phyloP scores from a whole-genome alignment of 1,284 basidiomycete species.

The Hemileia vastatrix region DNA sequence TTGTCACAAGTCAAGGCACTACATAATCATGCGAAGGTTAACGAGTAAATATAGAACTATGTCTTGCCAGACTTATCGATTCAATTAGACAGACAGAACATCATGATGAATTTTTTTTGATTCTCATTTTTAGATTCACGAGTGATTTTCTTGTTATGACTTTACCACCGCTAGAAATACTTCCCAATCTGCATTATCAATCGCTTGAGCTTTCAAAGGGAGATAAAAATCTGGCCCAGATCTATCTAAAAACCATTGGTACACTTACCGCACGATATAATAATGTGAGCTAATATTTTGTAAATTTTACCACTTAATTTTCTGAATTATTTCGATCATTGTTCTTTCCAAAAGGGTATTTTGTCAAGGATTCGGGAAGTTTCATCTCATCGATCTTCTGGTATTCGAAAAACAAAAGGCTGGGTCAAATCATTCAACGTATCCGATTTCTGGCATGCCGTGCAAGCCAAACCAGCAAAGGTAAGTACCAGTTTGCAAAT shows the following conservation, averaged over 20 bases:
- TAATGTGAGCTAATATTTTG: neutral
- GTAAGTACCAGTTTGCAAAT: neutral
- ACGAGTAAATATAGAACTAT: no score
- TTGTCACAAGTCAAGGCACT: no score
- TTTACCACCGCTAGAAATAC: constrained; percentile 10
- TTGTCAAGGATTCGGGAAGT: neutral
- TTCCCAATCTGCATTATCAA: constrained; percentile 18
- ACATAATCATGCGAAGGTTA: no score
- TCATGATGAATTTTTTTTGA: no score
- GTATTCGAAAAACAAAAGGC: no score
- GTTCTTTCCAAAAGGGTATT: neutral
- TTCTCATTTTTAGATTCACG: no score
- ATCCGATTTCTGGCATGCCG: neutral
- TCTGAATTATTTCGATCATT: neutral
- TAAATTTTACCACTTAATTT: neutral
- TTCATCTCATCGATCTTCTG: no score
- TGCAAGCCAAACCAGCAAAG: constrained; percentile 2
- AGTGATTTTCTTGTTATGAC: constrained; percentile 8
- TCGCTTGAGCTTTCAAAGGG: constrained; percentile 3
- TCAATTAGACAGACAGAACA: no score
- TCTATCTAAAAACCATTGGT: constrained; percentile 3
- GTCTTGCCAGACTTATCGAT: no score
- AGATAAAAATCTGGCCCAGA: neutral
- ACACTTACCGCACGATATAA: constrained; percentile 4
- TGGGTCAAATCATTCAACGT: constrained; percentile 7